These are phyloP conservation scores for Cercospora beticola DNA, from an alignment of 2,329 filamentous ascomycete genomes.

Conservation along the genomic window DNA sequence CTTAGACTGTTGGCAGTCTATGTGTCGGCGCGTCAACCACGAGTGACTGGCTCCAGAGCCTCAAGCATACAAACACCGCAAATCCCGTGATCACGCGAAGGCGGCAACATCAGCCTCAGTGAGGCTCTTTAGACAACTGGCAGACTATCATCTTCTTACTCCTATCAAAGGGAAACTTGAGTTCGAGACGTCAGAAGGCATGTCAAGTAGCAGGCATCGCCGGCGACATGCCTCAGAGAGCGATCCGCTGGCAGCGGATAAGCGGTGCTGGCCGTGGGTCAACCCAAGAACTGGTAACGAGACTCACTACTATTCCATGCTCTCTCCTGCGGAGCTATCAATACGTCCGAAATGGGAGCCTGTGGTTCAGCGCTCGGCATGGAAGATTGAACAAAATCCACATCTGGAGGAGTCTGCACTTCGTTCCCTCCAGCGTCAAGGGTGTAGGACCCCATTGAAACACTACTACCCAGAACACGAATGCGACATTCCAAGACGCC, in stretches of 20 bases:
- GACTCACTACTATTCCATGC: neutral
- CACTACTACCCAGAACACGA: constrained; percentile 17
- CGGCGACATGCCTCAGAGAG: neutral
- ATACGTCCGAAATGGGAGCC: constrained; percentile 18
- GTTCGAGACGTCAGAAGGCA: neutral
- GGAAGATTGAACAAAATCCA: constrained; percentile 14
- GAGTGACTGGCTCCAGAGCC: neutral
- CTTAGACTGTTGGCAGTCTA: neutral
- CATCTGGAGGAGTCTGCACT: constrained; percentile 12
- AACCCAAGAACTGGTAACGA: neutral
- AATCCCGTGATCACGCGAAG: neutral
- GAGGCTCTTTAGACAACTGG: too few species aligned
- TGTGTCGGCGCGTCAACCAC: neutral
- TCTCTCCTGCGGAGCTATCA: neutral
- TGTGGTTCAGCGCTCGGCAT: neutral
- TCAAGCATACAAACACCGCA: neutral
- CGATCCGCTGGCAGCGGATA: neutral
- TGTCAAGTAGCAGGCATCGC: neutral
- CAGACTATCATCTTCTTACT: neutral
- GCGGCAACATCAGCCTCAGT: neutral
- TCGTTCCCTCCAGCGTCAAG: constrained; percentile 16
- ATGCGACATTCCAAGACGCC: constrained; percentile 13
- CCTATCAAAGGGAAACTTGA: neutral
- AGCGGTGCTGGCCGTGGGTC: neutral
- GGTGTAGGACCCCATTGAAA: constrained; percentile 15